Base-by-base conservation (phyloP, 2,329 filamentous ascomycete species). In the Hypoxylon sp. region DNA sequence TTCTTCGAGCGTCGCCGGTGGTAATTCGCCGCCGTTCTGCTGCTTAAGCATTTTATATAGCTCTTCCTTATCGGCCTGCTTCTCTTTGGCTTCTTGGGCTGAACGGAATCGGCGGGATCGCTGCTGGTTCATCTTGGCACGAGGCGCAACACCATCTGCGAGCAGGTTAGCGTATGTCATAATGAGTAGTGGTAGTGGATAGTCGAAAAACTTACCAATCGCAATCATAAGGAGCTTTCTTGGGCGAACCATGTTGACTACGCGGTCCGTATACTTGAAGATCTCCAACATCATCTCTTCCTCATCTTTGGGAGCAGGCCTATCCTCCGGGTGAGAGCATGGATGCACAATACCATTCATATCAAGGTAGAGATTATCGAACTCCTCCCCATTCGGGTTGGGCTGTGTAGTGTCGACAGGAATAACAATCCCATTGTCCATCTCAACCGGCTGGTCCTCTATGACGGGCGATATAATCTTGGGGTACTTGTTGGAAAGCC, bases 331-430 rank as follows among this genome's bases (percentile, higher is more conserved):
- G 80, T 99, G 95, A 48, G 94, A 97, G 81, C 95, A 99, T 30
- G 96, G 96, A 82, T 99, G 95, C 37, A 99, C 95, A 70, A 99
- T 99, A 76, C 95, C 96, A 79, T 99, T 99, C 94, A 99, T 98
- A 75, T 99, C 95, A 67, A 99, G 87, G 75, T 99, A 99, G 5
- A 99, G 84, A 74, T 99, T 99, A 80, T 99, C 94, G 74, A 97
- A 92, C 78, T 99, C 95, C 80, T 98, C 94, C 76, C 93, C 93
- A 79, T 99, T 99, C 2, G 96, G 96, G 75, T 99, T 99, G 5
- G 92, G 89, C 39, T 87, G 83, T 6, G 91, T 93, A 10, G 88
- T 89, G 76, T 99, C 93, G 64, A 98, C 87, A 1, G 95, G 95
- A 60, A 97, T 90, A 70, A 87, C 84, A 44, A 89, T 86, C 69